phyloP scores from a whole-genome alignment of 495 filamentous ascomycete species.

The Immersiella caudata region DNA sequence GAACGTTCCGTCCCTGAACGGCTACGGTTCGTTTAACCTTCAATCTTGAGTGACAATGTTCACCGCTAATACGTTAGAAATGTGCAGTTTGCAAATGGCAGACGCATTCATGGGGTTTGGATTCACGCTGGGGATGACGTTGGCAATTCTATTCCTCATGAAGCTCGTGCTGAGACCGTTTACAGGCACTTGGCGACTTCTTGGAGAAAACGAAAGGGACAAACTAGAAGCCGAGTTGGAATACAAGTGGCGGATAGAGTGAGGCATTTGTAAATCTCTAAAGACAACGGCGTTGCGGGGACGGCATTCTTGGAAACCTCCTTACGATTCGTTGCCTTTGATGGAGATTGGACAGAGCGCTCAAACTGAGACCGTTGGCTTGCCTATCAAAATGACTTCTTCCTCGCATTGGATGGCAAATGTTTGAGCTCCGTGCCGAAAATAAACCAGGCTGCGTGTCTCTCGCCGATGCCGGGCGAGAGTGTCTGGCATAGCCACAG shows the following conservation, averaged over 20 bases:
- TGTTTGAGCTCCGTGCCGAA: neutral
- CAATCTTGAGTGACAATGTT: neutral
- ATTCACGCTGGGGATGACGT: neutral
- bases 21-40: neutral
- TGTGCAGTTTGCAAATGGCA: conserved; percentile 1
- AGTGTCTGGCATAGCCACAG: neutral
- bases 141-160: neutral
- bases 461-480: neutral
- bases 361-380: too few species aligned
- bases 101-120: conserved; percentile 10
- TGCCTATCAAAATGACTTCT: too few species aligned
- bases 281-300: too few species aligned
- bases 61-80: neutral
- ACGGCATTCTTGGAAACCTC: too few species aligned
- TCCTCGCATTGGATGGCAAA: too few species aligned
- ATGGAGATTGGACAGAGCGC: too few species aligned
- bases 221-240: conserved; percentile 6
- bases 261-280: neutral
- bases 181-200: neutral
- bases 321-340: too few species aligned
- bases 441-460: neutral
- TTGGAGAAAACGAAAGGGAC: neutral
- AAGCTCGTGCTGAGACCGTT: conserved; percentile 7
- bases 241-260: conserved; percentile 8
- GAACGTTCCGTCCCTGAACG: neutral